Evolutionary conservation across 805 yeast species (phyloP), one percentile per base, ranked within the genome.

Genomic region (Schwanniomyces polymorphus): DNA sequence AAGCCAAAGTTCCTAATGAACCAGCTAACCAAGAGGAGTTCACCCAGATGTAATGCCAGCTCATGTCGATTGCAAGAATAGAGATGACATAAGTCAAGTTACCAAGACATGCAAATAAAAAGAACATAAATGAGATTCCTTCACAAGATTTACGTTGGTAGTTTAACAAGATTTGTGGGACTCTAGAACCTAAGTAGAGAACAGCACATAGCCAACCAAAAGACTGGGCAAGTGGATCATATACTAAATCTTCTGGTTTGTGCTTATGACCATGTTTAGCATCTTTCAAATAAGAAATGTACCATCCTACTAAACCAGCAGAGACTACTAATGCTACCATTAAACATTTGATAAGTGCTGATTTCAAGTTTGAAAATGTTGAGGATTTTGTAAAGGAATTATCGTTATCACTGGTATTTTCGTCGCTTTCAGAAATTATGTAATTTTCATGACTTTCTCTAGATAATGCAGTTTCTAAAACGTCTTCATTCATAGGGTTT

Each of bases 21-120:
- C 99, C 99, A 5, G 91, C 82, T 47, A 92, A 74, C 99, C 99
- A 92, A 21, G 96, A 85, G 1, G 92, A 81, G 65, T 94, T 95
- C 42, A 94, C 84, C 53, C 87, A 61, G 27, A 92, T 61, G 55
- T 90, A 92, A 51, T 81, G 75, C 58, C 76, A 73, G 45, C 89
- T 84, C 41, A 84, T 72, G 53, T 90, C 88, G 37, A 88, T 85
- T 39, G 87, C 80, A 42, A 92, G 71, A 44, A 92, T 92, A 9
- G 96, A 86, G 11, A 88, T 78, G 35, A 94, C 97, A 58, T 91
- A 94, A 0, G 97, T 89, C 60, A 88, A 73, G 64, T 92, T 94
- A 41, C 99, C 99, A 47, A 92, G 72, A 64, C 97, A 91, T 17
- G 99, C 98, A 75, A 94, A 92, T 18, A 94, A 70, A 69, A 92